phyloP scores from a whole-genome alignment of 169 alveolate genomes.

The Plasmodium reichenowi region DNA sequence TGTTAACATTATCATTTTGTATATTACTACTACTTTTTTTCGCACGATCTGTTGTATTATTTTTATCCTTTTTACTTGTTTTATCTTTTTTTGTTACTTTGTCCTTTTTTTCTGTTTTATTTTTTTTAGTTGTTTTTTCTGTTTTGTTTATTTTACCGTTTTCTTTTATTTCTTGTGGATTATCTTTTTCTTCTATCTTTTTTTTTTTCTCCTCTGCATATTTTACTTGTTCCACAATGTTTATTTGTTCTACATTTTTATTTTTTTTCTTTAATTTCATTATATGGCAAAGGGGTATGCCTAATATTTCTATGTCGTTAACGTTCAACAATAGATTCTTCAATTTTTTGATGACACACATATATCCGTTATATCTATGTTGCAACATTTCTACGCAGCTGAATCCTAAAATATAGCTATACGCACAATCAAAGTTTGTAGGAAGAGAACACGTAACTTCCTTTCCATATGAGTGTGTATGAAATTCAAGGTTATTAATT shows the following conservation, averaged over 20 bases:
- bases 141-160: not conserved
- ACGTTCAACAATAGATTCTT: slow-evolving; percentile 77
- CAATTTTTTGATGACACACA: slow-evolving; percentile 89
- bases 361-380: slow-evolving; percentile 91
- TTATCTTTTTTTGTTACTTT: too few relatives aligned
- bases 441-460: slow-evolving; percentile 98
- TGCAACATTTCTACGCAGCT: slow-evolving; percentile 91
- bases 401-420: slow-evolving; percentile 95
- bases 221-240: not conserved
- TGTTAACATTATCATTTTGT: too few relatives aligned
- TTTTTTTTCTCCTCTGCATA: not conserved
- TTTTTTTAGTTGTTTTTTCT: too few relatives aligned
- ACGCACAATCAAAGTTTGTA: slow-evolving; percentile 94
- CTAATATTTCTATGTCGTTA: slow-evolving; percentile 19
- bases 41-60: too few relatives aligned
- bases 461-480: slow-evolving; percentile 55
- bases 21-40: too few relatives aligned
- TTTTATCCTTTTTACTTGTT: too few relatives aligned
- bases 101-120: too few relatives aligned
- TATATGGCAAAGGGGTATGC: slow-evolving; percentile 22
- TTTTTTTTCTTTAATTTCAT: slow-evolving; percentile 6
- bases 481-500: slow-evolving; percentile 4
- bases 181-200: not conserved
- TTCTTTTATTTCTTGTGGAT: not conserved
- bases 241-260: not conserved